phyloP scores from a whole-genome alignment of 345 rosid genomes.

The Eucalyptus pauciflora region DNA sequence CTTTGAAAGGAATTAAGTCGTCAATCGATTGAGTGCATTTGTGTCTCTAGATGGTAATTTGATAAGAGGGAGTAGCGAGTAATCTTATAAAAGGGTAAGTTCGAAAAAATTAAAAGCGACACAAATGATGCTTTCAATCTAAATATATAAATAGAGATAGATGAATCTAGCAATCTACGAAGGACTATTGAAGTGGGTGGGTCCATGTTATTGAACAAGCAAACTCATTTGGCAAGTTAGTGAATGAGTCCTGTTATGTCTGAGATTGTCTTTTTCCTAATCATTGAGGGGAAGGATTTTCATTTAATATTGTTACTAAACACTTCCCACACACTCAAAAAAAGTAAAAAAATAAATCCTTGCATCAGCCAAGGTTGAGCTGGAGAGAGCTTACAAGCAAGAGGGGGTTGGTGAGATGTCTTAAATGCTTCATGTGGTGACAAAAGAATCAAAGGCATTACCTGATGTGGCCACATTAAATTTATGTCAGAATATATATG shows the following conservation, averaged over 20 bases:
- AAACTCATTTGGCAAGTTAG: not conserved
- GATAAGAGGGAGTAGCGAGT: too few species aligned
- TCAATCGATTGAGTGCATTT: not conserved
- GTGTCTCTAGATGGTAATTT: rapidly evolving
- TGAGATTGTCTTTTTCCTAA: not conserved
- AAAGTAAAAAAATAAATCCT: not conserved
- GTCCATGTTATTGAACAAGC: not conserved
- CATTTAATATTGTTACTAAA: not conserved
- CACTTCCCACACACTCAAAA: not conserved
- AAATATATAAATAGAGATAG: too few species aligned
- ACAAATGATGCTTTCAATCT: too few species aligned
- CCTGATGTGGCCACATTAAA: not conserved
- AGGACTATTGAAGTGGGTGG: too few species aligned
- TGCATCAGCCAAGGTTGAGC: not conserved
- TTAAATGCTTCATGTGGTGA: not conserved
- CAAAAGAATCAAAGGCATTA: not conserved
- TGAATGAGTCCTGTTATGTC: not conserved
- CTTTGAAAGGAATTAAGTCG: not conserved
- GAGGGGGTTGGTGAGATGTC: not conserved
- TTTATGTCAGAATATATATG: not conserved
- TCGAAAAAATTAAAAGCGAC: not conserved
- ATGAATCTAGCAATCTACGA: too few species aligned
- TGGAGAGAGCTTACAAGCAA: not conserved
- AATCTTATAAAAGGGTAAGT: not conserved
- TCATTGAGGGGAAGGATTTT: not conserved